phyloP scores from a whole-genome alignment of 1,284 basidiomycete genomes.

The Hymenochaete sp. region DNA sequence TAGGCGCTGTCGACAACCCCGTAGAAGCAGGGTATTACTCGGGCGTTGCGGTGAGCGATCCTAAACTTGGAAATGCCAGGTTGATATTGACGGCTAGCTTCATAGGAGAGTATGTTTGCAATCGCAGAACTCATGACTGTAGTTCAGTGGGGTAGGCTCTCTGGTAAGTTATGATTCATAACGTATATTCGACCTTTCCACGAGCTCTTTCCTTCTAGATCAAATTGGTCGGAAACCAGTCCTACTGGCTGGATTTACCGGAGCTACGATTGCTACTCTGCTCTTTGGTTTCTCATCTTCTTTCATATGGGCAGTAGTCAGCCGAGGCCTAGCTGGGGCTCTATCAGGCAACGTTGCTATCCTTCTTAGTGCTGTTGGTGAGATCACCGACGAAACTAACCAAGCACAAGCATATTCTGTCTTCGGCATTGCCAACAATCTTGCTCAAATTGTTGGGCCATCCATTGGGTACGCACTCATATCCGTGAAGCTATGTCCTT shows the following conservation, averaged over 20 bases:
- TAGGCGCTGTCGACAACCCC: constrained; percentile 21
- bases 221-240: constrained; percentile 26
- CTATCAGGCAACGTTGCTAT: constrained; percentile 23
- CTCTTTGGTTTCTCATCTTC: constrained; percentile 24
- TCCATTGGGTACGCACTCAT: constrained; percentile 10
- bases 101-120: constrained; percentile 23
- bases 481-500: constrained; percentile 12
- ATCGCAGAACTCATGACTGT: constrained; percentile 23
- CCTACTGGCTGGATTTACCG: constrained; percentile 24
- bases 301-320: constrained; percentile 20
- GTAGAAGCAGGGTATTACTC: constrained; percentile 24
- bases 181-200: background rate
- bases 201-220: constrained; percentile 16
- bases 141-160: constrained; percentile 22
- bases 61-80: background rate
- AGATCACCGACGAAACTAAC: constrained; percentile 24
- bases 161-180: constrained; percentile 16
- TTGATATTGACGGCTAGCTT: background rate
- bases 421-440: constrained; percentile 19
- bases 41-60: constrained; percentile 21
- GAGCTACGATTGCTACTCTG: constrained; percentile 22
- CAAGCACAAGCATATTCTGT: constrained; percentile 22
- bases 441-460: constrained; percentile 19
- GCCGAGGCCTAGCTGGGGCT: constrained; percentile 22
- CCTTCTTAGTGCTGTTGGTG: constrained; percentile 18